Conservation (phyloP, 805 yeast genomes). For the Saturnispora dispora region DNA sequence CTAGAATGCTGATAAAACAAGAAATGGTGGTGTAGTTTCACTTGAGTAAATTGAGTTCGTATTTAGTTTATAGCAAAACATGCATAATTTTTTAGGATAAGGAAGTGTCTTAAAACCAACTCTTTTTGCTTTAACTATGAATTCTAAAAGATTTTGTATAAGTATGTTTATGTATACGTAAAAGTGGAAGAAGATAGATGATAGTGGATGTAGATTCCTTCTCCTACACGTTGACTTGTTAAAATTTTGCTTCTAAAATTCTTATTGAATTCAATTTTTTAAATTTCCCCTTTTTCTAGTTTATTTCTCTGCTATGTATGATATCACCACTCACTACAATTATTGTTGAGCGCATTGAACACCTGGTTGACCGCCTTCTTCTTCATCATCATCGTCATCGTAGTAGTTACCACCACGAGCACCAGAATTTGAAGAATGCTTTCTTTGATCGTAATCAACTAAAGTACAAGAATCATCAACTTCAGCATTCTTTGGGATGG, state of each 20-base stretch:
- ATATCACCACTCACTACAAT: constrained; percentile 13
- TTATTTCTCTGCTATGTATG: background rate
- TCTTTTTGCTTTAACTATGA: background rate
- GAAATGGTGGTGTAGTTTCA: background rate
- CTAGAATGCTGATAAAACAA: background rate
- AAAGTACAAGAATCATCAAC: constrained; percentile 54
- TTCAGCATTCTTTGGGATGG: constrained; percentile 61
- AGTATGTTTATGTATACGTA: background rate
- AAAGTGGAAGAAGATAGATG: background rate
- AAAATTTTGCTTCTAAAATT: background rate
- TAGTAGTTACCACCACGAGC: constrained; percentile 37
- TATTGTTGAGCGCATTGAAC: constrained; percentile 93
- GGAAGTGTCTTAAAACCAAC: background rate
- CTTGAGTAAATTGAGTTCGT: background rate
- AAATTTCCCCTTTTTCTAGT: background rate
- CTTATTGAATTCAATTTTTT: background rate
- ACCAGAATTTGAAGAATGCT: constrained; percentile 25
- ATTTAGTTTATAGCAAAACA: background rate
- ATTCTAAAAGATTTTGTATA: background rate
- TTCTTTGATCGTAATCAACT: constrained; percentile 23
- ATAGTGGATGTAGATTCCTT: background rate
- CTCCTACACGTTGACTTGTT: background rate
- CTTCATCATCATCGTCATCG: constrained; percentile 45
- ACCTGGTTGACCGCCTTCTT: constrained; percentile 52
- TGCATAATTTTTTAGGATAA: too few species aligned